Evolutionary conservation across 2,329 filamentous ascomycete genomes (phyloP).

Genomic region (Hymenotorrendiella dingleyae): DNA sequence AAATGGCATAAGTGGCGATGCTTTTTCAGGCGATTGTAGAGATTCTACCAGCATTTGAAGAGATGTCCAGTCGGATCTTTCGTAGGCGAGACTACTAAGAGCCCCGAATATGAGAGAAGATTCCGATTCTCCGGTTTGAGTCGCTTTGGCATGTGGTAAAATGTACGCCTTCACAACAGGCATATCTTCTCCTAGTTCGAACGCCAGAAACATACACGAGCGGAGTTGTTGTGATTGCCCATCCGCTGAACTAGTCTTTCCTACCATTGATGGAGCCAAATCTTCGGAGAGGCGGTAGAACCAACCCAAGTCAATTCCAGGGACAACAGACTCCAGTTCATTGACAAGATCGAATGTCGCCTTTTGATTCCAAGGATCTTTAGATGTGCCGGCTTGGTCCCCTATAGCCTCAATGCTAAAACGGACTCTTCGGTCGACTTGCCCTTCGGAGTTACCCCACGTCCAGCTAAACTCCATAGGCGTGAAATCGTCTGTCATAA

Average conservation of each 20-base stretch:
- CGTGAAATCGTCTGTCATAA: conserved; percentile 3
- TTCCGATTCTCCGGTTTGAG: background rate
- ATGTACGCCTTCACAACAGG: background rate
- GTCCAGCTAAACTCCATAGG: conserved; percentile 3
- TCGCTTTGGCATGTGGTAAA: background rate
- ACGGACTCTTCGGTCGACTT: background rate
- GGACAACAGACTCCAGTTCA: background rate
- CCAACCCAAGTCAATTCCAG: background rate
- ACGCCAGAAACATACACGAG: background rate
- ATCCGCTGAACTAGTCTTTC: background rate
- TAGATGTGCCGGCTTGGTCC: background rate
- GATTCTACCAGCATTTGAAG: background rate
- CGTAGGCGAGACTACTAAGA: background rate
- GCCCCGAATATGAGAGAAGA: background rate
- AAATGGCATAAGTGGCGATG: background rate
- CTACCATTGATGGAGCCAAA: background rate
- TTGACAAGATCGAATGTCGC: background rate
- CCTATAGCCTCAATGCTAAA: background rate
- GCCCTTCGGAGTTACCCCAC: background rate
- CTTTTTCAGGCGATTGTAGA: background rate
- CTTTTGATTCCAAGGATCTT: background rate
- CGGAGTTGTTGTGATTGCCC: background rate
- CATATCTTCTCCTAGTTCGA: background rate
- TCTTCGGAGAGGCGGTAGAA: background rate
- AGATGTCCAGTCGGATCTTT: background rate